Conservation (phyloP, 164 flowering plant genomes). For the Annona cherimola region DNA sequence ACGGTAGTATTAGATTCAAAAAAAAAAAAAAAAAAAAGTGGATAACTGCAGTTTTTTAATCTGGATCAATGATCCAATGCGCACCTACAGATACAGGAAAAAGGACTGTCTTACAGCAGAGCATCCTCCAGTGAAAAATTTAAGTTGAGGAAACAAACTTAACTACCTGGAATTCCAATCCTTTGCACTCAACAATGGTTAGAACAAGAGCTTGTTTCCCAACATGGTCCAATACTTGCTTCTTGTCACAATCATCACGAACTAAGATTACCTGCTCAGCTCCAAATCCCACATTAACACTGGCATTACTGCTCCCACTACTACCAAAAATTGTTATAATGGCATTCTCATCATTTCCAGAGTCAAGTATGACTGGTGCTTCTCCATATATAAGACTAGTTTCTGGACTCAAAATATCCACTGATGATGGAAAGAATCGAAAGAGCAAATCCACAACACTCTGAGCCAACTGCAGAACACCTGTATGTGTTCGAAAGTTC, state of each 20-base stretch:
- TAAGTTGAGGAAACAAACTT: not conserved
- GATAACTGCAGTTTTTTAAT: not conserved
- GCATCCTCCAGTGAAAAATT: not conserved
- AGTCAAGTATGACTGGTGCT: constrained; percentile 57
- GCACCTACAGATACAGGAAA: not conserved
- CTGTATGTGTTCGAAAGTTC: constrained; percentile 77
- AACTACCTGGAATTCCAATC: constrained; percentile 74
- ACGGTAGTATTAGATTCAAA: not conserved
- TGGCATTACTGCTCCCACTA: constrained; percentile 21
- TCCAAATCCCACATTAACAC: constrained; percentile 50
- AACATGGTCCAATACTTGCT: constrained; percentile 34
- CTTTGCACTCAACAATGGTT: constrained; percentile 79
- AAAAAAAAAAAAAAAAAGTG: not conserved
- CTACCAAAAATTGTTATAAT: constrained; percentile 60
- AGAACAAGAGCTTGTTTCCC: constrained; percentile 76
- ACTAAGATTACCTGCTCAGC: constrained; percentile 87
- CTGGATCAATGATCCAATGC: not conserved
- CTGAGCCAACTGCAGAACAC: constrained; percentile 61
- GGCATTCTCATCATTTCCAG: constrained; percentile 51
- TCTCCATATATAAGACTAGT: constrained; percentile 68
- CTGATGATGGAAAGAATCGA: constrained; percentile 47
- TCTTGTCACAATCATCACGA: constrained; percentile 51
- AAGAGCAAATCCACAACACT: constrained; percentile 59
- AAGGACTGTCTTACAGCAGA: not conserved
- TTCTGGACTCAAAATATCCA: constrained; percentile 59